Base-by-base conservation (phyloP, 805 yeast species). In the Scheffersomyces lignosus region DNA sequence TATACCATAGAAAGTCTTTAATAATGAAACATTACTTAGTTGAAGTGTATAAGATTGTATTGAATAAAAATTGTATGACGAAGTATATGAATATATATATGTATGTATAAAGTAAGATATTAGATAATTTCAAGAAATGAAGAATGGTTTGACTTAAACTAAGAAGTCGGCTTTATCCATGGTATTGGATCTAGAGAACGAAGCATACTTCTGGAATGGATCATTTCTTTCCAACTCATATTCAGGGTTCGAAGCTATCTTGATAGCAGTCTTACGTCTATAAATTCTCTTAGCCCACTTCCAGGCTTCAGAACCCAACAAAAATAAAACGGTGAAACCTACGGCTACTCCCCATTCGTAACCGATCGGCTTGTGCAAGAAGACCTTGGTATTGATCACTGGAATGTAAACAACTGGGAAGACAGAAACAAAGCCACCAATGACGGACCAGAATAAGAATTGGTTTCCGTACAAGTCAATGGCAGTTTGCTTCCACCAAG, bases 371-470 rank as follows among this genome's bases (percentile, higher is more conserved):
- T 60, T 67, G 59, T 87, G 96, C 49, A 81, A 66, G 57, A 87
- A 87, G 6, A 87, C 95, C 44, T 75, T 73, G 30, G 71, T 64
- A 59, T 87, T 87, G 54, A 87, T 86, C n/a, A 84, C 95, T 5
- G 96, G 96, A 45, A 87, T 87, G 61, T 87, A 87, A 26, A 87
- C 78, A 14, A 86, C 83, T 29, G 95, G 95, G 75, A 87, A 81
- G 3, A 84, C 81, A 2, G 87, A 73, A 10, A 75, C 59, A 43
- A 83, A 76, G 2, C 93, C 96, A 34, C 76, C 65, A 24, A 83
- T 55, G 31, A 87, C 77, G 1, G 95, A 85, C 89, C 90, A 86
- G 67, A 87, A 83, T 52, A 87, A 68, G 45, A 87, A 80, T 59
- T 83, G 78, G 62, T 87, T 87, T 10, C 63, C 62, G 86, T 88